Base-by-base conservation (phyloP, 352 stramenopile species). In the Phytophthora hybrid region DNA sequence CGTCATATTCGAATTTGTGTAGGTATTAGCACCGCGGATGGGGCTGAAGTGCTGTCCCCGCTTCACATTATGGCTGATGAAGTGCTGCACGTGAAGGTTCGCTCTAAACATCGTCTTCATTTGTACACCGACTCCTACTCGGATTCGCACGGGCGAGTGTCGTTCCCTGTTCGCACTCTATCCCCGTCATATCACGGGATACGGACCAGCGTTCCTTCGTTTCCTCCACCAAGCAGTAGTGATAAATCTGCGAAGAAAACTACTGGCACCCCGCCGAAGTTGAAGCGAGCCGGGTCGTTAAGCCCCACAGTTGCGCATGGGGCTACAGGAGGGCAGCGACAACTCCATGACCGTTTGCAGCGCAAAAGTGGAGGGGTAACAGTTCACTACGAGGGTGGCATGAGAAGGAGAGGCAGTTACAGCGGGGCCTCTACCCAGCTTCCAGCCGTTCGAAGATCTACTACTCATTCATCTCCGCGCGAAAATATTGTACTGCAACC, bases 61-160 rank as follows among this genome's bases (percentile, higher is more conserved):
- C 71, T 90, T 51, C 84, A 96, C 61, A 93, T 96, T 59, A 78
- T 93, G 31, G 74, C 82, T 0, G 80, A 90, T 32, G 89, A 96
- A 73, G 75, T 88, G 4, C 63, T 96, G 41, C 72, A 91, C 19
- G 88, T 95, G 8, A 84, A 83, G 31, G 85, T 93, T 23, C 82
- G 83, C 60, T 70, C 85, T 31, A 94, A 93, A 58, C 66, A 81
- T 41, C 69, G 82, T 3, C 19, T 82, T 26, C 71, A 80, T 13
- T 31, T 76, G 39, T 78, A 74, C 32, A 65, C 69, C n/a, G 76
- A 82, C 23, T 60, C 75, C 9, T 71, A 73, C 46, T 64, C 64
- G 31, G 76, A 82, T 53, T 59, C 60, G 23, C 70, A 63, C 9
- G 39, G 59, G 23, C 59, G 69, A 66, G 52, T 78, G 11, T 75